Evolutionary conservation across 2,329 filamentous ascomycete species (phyloP).

Genomic region (Helotiales sp.): DNA sequence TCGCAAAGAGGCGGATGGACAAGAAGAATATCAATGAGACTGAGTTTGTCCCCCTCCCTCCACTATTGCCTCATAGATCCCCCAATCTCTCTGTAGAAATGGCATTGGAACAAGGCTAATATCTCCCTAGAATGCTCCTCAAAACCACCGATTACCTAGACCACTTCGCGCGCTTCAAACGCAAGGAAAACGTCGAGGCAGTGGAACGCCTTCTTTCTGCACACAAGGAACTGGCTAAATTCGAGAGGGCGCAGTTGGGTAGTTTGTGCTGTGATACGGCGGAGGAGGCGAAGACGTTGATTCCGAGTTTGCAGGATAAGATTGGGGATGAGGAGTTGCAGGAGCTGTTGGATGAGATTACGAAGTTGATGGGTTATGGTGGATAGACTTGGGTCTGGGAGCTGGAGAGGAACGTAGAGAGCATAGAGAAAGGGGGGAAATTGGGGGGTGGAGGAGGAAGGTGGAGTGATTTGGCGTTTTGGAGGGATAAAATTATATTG

Average conservation of each 20-base stretch:
- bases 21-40: slow-evolving; percentile 82
- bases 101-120: background rate
- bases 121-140: slow-evolving; percentile 62
- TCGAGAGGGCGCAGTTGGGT: slow-evolving; percentile 93
- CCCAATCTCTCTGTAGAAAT: too few relatives aligned
- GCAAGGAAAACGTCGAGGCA: slow-evolving; percentile 92
- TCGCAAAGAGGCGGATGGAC: slow-evolving; percentile 76
- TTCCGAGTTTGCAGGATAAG: slow-evolving; percentile 86
- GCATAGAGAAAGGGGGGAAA: background rate
- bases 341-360: slow-evolving; percentile 86
- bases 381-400: background rate
- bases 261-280: slow-evolving; percentile 84
- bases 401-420: background rate
- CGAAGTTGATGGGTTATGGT: slow-evolving; percentile 59
- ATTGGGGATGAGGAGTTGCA: slow-evolving; percentile 87
- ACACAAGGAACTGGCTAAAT: slow-evolving; percentile 80
- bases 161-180: slow-evolving; percentile 92
- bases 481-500: background rate
- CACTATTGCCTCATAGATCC: background rate
- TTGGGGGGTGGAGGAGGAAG: too few relatives aligned
- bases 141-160: slow-evolving; percentile 93
- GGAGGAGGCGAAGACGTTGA: slow-evolving; percentile 95
- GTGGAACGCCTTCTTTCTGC: slow-evolving; percentile 83
- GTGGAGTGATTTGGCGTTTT: background rate
- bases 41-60: slow-evolving; percentile 57